Conservation (phyloP, 106 monocot species). For the Agapanthus africanus region DNA sequence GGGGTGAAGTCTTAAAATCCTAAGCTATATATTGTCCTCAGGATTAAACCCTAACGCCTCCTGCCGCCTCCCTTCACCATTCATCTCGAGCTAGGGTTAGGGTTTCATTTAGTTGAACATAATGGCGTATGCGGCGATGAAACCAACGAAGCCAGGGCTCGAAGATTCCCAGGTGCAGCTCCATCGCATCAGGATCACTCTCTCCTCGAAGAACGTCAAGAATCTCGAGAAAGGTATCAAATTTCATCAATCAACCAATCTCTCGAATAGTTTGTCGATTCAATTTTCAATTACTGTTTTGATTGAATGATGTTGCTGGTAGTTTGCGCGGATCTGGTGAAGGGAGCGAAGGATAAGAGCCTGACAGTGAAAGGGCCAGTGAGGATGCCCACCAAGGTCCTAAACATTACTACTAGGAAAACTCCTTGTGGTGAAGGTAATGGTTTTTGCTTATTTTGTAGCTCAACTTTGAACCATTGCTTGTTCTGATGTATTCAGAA, state of each 20-base stretch:
- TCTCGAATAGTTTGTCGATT: too few species aligned
- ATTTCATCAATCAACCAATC: neutral
- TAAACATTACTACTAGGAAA: conserved; percentile 73
- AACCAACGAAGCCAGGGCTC: conserved; percentile 48
- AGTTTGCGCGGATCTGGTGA: conserved; percentile 78
- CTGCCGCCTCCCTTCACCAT: neutral
- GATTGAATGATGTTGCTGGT: neutral
- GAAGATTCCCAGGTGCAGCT: conserved; percentile 55
- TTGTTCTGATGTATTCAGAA: too few species aligned
- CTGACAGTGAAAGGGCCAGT: conserved; percentile 71
- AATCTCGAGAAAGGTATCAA: conserved; percentile 77
- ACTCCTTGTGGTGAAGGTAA: conserved; percentile 85
- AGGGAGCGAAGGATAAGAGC: conserved; percentile 59
- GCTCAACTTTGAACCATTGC: too few species aligned
- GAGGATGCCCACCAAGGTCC: conserved; percentile 75
- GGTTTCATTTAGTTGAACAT: neutral
- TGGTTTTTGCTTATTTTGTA: too few species aligned
- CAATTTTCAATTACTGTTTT: neutral
- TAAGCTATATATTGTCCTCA: too few species aligned
- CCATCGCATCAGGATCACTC: conserved; percentile 83
- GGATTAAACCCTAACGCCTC: too few species aligned
- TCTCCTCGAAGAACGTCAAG: conserved; percentile 76
- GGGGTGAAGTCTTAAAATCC: too few species aligned
- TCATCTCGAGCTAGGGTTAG: neutral
- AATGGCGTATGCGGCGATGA: conserved; percentile 63